Evolutionary conservation across 169 alveolate genomes (phyloP).

Genomic region (Cyclospora cayetanensis): DNA sequence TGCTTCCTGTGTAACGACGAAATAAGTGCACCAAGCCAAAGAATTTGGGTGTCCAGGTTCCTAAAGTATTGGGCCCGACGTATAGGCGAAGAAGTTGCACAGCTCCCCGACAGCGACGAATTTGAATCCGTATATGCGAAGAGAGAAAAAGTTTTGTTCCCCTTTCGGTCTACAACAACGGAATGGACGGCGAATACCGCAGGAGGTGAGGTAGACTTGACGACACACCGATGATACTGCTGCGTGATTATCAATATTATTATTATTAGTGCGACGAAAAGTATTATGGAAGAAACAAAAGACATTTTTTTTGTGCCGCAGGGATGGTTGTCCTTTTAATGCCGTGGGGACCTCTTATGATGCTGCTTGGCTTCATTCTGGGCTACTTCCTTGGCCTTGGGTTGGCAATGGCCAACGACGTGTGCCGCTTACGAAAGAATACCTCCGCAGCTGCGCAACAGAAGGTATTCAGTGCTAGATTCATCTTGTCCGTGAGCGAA

Average conservation of each 20-base stretch:
- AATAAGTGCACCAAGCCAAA: too few relatives aligned
- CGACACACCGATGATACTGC: too few relatives aligned
- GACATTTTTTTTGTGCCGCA: not conserved
- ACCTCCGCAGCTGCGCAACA: conserved; percentile 65
- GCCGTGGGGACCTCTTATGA: conserved; percentile 74
- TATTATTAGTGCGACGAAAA: too few relatives aligned
- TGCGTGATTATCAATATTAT: too few relatives aligned
- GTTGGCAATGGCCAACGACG: conserved; percentile 66
- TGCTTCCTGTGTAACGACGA: not conserved
- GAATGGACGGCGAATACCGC: conserved; percentile 72
- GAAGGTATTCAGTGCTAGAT: conserved; percentile 55
- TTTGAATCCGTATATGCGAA: conserved; percentile 56
- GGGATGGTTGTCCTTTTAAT: conserved; percentile 54
- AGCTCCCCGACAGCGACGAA: conserved; percentile 66
- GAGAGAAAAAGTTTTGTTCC: conserved; percentile 55
- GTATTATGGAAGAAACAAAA: too few relatives aligned
- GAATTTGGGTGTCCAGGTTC: not conserved
- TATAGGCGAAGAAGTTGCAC: conserved; percentile 60
- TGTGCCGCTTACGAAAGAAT: conserved; percentile 68
- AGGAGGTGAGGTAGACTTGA: conserved; percentile 26
- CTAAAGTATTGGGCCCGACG: conserved; percentile 58
- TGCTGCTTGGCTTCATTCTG: conserved; percentile 51
- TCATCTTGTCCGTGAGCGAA: too few relatives aligned
- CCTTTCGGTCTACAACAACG: conserved; percentile 71
- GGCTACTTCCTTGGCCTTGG: conserved; percentile 67